Base-by-base conservation (phyloP, 768 basidiomycete genomes). In the Hygrophoropsis aurantiaca region DNA sequence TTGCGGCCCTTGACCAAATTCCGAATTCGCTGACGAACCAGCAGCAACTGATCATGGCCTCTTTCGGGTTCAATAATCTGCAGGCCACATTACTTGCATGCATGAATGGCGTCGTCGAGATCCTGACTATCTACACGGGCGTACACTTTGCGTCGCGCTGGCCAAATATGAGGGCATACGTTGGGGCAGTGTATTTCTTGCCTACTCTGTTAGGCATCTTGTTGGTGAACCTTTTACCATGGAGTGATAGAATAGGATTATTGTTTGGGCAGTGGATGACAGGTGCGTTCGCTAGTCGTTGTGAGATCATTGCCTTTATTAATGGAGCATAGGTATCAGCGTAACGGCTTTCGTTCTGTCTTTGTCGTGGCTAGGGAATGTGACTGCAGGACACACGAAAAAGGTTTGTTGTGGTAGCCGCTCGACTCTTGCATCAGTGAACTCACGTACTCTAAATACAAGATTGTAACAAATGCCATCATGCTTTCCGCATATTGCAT, bases 371-470 rank as follows among this genome's bases (percentile, higher is more conserved):
- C 58, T 87, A 11, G 78, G 77, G 2, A 75, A 64, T 34, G 78
- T 85, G 5, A 87, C 84, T 0, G 78, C 84, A 0, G 86, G 84
- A 1, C 86, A 87, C 56, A 88, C 86, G 25, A 87, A 87, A 65
- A 73, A 76, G 50, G 74, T 90, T 0, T 84, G 87, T 18, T 34
- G n/a, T 10, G 10, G 32, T 16, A 10, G 32, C 16, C 32, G 10
- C 32, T 10, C 16, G 32, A 34, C 16, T 34, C 16, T 34, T 34
- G 11, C 16, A 34, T 34, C 24, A 11, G 13, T 43, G 24, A 56
- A n/a, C n/a, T n/a, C n/a, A n/a, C n/a, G n/a, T n/a, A n/a, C n/a
- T n/a, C n/a, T n/a, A n/a, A n/a, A n/a, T n/a, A n/a, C n/a, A n/a
- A 67, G 55, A 25, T 65, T 10, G 61, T 56, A 32, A 67, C 65